Conservation (phyloP, 208 protist species). For the Acanthamoeba culbertsoni region DNA sequence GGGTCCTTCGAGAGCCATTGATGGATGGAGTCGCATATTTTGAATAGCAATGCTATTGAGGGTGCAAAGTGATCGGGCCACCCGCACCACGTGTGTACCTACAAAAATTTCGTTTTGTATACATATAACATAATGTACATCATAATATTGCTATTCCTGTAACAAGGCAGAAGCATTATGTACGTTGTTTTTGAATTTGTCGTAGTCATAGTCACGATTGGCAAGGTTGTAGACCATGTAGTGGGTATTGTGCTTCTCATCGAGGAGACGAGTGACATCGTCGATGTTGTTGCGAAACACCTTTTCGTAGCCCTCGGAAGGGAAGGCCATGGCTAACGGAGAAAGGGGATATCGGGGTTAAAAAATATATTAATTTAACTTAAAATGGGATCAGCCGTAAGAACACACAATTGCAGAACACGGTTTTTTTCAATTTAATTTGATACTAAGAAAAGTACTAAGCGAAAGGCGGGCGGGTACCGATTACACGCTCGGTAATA, state of each 20-base stretch:
- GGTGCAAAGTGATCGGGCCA: constrained; percentile 69
- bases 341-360: background rate
- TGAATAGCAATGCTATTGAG: constrained; percentile 58
- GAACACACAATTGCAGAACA: background rate
- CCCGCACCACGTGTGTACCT: constrained; percentile 63
- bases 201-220: constrained; percentile 63
- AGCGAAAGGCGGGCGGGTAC: background rate
- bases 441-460: background rate
- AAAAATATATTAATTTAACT: background rate
- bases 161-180: background rate
- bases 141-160: too few species aligned
- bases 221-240: constrained; percentile 71
- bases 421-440: background rate
- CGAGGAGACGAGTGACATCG: constrained; percentile 62
- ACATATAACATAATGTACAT: too few species aligned
- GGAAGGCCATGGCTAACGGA: constrained; percentile 67
- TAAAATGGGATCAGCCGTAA: background rate
- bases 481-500: constrained; percentile 82
- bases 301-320: constrained; percentile 60
- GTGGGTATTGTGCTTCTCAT: constrained; percentile 18
- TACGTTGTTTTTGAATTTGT: constrained; percentile 64
- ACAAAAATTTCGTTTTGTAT: background rate
- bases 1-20: constrained; percentile 57
- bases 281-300: constrained; percentile 67
- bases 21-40: constrained; percentile 63